Percentiles rank a stretch among this genome's conserved stretches.
These are phyloP conservation scores for Suillus cothurnatus DNA, from an alignment of 768 basidiomycete species.

Conservation along the genomic window DNA sequence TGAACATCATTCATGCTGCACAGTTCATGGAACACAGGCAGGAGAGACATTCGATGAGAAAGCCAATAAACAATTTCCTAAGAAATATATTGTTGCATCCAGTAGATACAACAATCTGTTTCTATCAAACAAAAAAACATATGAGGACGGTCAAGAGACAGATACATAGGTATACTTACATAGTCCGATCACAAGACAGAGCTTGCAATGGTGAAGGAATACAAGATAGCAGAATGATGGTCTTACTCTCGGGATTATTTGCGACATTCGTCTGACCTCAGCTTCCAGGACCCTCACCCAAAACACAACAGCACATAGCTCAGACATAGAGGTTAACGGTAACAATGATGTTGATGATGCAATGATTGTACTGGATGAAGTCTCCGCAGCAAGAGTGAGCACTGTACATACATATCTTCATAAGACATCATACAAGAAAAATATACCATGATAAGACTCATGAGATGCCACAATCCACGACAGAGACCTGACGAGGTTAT, in stretches of 20 bases:
- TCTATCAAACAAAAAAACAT: background rate
- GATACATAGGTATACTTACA: background rate
- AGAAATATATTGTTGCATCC: background rate
- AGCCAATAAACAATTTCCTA: background rate
- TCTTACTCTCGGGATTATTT: background rate
- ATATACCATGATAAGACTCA: background rate
- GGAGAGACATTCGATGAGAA: background rate
- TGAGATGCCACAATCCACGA: background rate
- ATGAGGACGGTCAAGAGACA: background rate
- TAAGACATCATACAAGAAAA: background rate
- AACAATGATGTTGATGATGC: background rate
- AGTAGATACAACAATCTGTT: background rate
- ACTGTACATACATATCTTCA: background rate
- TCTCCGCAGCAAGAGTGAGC: background rate
- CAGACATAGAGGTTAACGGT: background rate
- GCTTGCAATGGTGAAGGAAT: too few relatives aligned
- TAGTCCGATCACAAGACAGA: background rate
- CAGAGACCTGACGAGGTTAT: background rate
- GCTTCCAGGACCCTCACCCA: slow-evolving; percentile 42
- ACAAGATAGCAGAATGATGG: background rate
- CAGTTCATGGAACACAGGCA: background rate
- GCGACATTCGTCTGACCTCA: slow-evolving; percentile 14
- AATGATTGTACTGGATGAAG: background rate
- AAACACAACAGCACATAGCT: slow-evolving; percentile 56
- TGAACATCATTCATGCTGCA: background rate